phyloP scores from a whole-genome alignment of 1,139 yeast species.

The Wickerhamomyces sp. region DNA sequence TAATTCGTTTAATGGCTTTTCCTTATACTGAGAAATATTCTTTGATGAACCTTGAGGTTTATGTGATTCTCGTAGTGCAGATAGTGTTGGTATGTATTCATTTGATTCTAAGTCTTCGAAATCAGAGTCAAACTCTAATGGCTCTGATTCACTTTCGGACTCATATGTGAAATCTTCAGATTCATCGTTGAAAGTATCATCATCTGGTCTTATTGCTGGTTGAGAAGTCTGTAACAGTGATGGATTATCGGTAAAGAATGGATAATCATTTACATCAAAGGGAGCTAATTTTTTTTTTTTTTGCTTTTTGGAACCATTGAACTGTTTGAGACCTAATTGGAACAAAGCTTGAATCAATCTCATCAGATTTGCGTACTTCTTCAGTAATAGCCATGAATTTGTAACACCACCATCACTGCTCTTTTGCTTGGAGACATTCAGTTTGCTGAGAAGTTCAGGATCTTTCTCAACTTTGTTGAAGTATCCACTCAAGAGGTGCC shows the following conservation, averaged over 20 bases:
- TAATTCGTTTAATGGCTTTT: constrained; percentile 20
- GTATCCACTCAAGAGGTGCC: constrained; percentile 27
- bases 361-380: constrained; percentile 11
- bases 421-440: constrained; percentile 10
- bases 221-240: not conserved
- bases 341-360: constrained; percentile 15
- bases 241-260: not conserved
- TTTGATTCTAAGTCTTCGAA: constrained; percentile 16
- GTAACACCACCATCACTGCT: constrained; percentile 3
- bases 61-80: constrained; percentile 9
- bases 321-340: constrained; percentile 2
- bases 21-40: constrained; percentile 1
- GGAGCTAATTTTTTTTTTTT: not conserved
- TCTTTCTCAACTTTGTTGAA: constrained; percentile 20
- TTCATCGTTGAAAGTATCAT: constrained; percentile 12
- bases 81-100: constrained; percentile 12
- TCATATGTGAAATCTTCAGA: constrained; percentile 17
- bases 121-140: constrained; percentile 26
- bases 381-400: constrained; percentile 12
- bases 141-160: constrained; percentile 20
- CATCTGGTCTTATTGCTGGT: not conserved
- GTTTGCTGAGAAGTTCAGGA: constrained; percentile 19
- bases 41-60: not conserved
- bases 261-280: not conserved
- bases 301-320: not conserved